Evolutionary conservation across 768 basidiomycete genomes (phyloP).

Genomic region (Boletus barrowsii): DNA sequence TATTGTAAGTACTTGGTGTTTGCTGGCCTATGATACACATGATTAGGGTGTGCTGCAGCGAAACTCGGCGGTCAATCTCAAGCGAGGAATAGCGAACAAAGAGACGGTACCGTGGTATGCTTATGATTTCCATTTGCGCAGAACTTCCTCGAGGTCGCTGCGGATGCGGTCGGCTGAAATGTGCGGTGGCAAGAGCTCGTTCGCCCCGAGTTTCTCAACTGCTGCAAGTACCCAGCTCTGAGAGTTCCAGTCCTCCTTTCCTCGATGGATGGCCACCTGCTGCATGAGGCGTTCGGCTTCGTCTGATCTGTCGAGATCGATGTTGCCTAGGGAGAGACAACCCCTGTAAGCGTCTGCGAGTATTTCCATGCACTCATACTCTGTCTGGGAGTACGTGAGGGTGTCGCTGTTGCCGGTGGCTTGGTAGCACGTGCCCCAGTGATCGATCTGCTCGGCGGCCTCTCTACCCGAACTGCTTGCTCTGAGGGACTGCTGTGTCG

Average conservation of each 20-base stretch:
- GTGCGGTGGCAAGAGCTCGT: slow-evolving; percentile 13
- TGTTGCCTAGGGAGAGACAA: slow-evolving; percentile 25
- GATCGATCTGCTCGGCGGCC: slow-evolving; percentile 23
- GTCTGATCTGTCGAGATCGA: slow-evolving; percentile 11
- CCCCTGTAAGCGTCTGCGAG: slow-evolving; percentile 28
- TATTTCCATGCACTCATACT: slow-evolving; percentile 32
- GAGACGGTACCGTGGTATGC: background rate
- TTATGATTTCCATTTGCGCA: slow-evolving; percentile 24
- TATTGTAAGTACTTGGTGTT: background rate
- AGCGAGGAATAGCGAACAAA: background rate
- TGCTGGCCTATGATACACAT: background rate
- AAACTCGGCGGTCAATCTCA: slow-evolving; percentile 2
- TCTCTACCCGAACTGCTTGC: slow-evolving; percentile 22
- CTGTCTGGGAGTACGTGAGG: slow-evolving; percentile 23
- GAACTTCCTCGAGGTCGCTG: slow-evolving; percentile 22
- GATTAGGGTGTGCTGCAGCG: background rate
- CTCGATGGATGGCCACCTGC: slow-evolving; percentile 24
- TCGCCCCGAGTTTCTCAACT: slow-evolving; percentile 22
- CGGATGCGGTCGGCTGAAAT: slow-evolving; percentile 20
- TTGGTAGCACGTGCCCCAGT: slow-evolving; percentile 32
- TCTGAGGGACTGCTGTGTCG: slow-evolving; percentile 18
- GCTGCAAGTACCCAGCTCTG: slow-evolving; percentile 30
- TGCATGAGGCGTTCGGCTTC: slow-evolving; percentile 21
- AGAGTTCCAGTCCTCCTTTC: slow-evolving; percentile 32
- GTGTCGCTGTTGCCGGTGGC: slow-evolving; percentile 30